Conservation (phyloP, 1,139 yeast genomes). For the Diutina sp. region DNA sequence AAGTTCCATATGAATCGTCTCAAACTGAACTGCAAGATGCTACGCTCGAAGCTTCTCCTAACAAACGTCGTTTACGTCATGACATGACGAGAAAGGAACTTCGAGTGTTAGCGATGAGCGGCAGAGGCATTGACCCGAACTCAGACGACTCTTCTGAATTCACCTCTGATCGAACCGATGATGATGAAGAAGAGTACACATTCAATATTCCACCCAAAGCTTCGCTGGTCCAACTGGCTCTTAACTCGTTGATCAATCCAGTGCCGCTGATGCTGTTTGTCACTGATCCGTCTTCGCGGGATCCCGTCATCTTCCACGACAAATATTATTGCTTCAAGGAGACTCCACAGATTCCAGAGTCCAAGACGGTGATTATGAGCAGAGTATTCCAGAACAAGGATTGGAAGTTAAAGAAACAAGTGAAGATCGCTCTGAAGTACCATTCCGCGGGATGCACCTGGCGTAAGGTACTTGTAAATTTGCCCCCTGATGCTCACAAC, state of each 20-base stretch:
- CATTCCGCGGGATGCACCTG: constrained; percentile 13
- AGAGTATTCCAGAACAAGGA: constrained; percentile 5
- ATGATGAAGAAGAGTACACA: neutral
- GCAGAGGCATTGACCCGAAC: neutral
- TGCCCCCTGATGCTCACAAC: constrained; percentile 18
- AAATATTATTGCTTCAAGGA: constrained; percentile 54
- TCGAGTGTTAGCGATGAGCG: neutral
- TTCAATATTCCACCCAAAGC: constrained; percentile 31
- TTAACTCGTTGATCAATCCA: constrained; percentile 29
- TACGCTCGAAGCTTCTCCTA: neutral
- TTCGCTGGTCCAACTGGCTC: constrained; percentile 30
- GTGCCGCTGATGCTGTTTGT: constrained; percentile 24
- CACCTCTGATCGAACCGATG: neutral
- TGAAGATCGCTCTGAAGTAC: constrained; percentile 14
- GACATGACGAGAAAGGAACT: neutral
- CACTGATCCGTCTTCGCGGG: constrained; percentile 28
- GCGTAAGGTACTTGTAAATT: constrained; percentile 14
- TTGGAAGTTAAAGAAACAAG: constrained; percentile 15
- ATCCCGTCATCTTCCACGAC: constrained; percentile 65
- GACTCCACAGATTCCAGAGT: constrained; percentile 34
- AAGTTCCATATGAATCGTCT: neutral
- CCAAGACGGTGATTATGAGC: neutral
- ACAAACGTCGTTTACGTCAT: neutral
- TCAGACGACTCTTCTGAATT: neutral
- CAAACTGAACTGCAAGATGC: neutral